Evolutionary conservation across 441 rosid species (phyloP).

Genomic region (Capsella rubella): DNA sequence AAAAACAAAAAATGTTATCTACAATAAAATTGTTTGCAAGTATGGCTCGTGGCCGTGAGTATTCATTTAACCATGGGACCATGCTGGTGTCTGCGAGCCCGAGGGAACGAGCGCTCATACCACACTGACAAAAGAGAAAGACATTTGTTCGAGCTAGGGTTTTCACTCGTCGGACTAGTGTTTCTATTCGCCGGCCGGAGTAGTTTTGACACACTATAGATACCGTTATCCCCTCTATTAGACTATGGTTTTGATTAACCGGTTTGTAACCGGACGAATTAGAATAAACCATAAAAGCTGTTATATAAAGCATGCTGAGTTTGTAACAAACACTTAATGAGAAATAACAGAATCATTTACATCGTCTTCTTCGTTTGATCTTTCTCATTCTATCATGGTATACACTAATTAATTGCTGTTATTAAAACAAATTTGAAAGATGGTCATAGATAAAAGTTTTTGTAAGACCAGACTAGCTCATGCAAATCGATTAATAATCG

Average conservation of each 20-base stretch:
- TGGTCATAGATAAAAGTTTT: too few species aligned
- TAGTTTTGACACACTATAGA: neutral
- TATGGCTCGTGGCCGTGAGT: neutral
- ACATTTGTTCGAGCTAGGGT: neutral
- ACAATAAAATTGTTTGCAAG: neutral
- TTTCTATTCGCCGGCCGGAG: neutral
- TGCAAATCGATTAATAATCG: constrained; percentile 14
- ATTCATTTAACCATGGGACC: neutral
- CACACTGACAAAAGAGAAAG: neutral
- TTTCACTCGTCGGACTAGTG: neutral
- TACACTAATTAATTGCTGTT: neutral
- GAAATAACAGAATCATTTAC: too few species aligned
- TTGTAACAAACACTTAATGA: too few species aligned
- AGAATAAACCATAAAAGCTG: too few species aligned
- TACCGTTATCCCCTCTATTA: too few species aligned
- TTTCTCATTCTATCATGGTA: too few species aligned
- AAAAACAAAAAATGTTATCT: too few species aligned
- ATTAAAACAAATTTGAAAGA: neutral
- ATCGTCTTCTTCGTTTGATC: too few species aligned
- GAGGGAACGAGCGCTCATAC: neutral
- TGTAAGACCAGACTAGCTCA: constrained; percentile 2
- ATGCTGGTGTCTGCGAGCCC: neutral
- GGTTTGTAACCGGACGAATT: too few species aligned
- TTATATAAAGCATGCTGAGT: too few species aligned
- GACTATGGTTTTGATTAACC: too few species aligned